Base-by-base conservation (phyloP, 2,329 filamentous ascomycete genomes). In the Talaromyces albobiverticillius region DNA sequence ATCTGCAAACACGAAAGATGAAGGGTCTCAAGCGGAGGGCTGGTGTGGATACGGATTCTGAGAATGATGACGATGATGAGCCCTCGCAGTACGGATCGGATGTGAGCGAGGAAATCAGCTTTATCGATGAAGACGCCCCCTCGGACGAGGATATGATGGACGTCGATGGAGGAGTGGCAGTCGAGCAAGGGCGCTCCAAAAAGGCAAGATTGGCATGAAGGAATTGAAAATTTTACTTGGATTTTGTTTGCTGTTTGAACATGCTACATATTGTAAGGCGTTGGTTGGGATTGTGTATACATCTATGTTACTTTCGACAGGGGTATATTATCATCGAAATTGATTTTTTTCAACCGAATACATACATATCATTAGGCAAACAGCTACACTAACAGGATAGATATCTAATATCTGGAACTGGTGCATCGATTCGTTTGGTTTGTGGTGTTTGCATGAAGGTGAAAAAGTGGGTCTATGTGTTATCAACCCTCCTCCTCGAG, bases 1-100 rank as follows among this genome's bases (percentile, higher is more conserved):
- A 88, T 64, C 74, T 99, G 73, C 94, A 99, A 79, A 95, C 92
- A 51, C 86, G 94, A 68, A 99, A 99, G 84, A 97, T 99, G 92
- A 99, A 99, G 85, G 94, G 92, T 62, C 74, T 99, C 62, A 99
- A 97, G 83, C 82, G 94, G 61, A 85, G 82, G 60, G 83, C 90
- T 52, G 85, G 85, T 59, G 75, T 83, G 22, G 79, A 81, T 49
- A 77, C 76, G 48, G 80, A 79, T 40, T 26, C 9, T 5, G 46
- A 48, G 4, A 10, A 32, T n/a, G 46, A 47, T 10, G 36, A 47
- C n/a, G 53, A 56, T 11, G 54, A 53, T 40, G 54, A 53, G 20
- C 38, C 14, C 11, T 56, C 50, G 8, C 43, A 50, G 16, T 47
- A 55, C 23, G 53, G 34, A 18, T 55, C 53, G 5, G 53, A 55